Base-by-base conservation (phyloP, 352 stramenopile genomes). In the Phytophthora multivora region DNA sequence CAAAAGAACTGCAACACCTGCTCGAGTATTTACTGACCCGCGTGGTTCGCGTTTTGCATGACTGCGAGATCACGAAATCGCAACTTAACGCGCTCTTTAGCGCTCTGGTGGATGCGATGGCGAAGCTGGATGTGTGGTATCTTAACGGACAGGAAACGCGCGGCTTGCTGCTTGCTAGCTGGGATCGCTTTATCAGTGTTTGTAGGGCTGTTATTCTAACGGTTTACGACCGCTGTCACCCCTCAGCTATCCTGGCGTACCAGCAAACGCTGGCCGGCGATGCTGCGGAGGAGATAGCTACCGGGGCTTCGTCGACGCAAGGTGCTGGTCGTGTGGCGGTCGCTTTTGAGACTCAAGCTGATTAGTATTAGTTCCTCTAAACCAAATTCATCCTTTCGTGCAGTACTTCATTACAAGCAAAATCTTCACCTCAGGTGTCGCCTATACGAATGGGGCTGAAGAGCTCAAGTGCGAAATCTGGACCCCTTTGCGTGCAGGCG, bases 141-240 rank as follows among this genome's bases (percentile, higher is more conserved):
- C 65, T 91, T 2, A 81, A 87, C 38, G 80, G 69, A 9, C 60
- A 78, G 19, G 80, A 89, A 70, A 91, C 81, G 4, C 79, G 81
- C 15, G 53, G 51, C 2, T 51, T 74, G 5, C 51, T 91, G 30
- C 77, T 93, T 47, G 71, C 74, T 54, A 91, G 81, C 39, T 93
- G 84, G 84, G 71, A 90, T 41, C 72, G 76, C 26, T 91, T 93
- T 54, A 65, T 91, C 8, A 91, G 81, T 56, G 76, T 90, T 53
- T 83, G 63, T 51, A 71, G 82, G 25, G 70, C 70, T 30, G 33
- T 89, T 30, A 59, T 86, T 10, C 41, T 84, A 19, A 79, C 63
- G 15, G 67, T 89, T 42, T 90, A 88, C 51, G 79, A 86, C 43
- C 79, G 77, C 28, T 73, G 48, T 13, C 54, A 73, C 19, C 66